Evolutionary conservation across 176 grass and related monocot genomes (phyloP).

Genomic region (Aegilops longissima): DNA sequence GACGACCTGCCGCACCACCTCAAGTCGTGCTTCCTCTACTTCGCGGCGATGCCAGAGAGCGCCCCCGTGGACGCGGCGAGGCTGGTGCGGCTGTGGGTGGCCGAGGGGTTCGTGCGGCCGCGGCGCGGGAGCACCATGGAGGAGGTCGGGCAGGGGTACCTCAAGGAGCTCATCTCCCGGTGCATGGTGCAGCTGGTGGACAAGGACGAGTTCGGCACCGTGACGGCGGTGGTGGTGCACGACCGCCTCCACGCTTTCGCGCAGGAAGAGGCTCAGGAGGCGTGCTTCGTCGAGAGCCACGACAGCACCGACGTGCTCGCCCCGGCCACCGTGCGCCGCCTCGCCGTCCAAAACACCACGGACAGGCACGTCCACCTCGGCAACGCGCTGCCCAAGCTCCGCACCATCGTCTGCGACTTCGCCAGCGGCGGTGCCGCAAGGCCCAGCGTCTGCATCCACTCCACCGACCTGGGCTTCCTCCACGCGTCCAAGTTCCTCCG

Average conservation of each 20-base stretch:
- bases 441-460: conserved; percentile 13
- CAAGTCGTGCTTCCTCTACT: conserved; percentile 68
- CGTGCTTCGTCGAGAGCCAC: conserved; percentile 48
- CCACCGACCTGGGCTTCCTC: conserved; percentile 42
- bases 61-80: conserved; percentile 9
- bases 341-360: conserved; percentile 44
- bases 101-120: conserved; percentile 54
- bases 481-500: conserved; percentile 57
- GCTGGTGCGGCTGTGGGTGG: conserved; percentile 54
- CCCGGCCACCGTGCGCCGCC: conserved; percentile 52
- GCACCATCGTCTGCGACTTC: conserved; percentile 48
- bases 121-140: conserved; percentile 41
- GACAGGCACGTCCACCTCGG: conserved; percentile 38
- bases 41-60: conserved; percentile 41
- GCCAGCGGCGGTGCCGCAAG: neutral
- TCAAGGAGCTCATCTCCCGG: conserved; percentile 53
- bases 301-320: conserved; percentile 56
- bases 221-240: conserved; percentile 37
- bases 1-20: conserved; percentile 69
- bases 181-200: conserved; percentile 47
- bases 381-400: conserved; percentile 54
- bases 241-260: conserved; percentile 53
- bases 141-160: conserved; percentile 42
- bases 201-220: conserved; percentile 38
- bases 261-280: conserved; percentile 60